phyloP scores from a whole-genome alignment of 371 early-diverging fungal species.

The Apophysomyces ossiformis region DNA sequence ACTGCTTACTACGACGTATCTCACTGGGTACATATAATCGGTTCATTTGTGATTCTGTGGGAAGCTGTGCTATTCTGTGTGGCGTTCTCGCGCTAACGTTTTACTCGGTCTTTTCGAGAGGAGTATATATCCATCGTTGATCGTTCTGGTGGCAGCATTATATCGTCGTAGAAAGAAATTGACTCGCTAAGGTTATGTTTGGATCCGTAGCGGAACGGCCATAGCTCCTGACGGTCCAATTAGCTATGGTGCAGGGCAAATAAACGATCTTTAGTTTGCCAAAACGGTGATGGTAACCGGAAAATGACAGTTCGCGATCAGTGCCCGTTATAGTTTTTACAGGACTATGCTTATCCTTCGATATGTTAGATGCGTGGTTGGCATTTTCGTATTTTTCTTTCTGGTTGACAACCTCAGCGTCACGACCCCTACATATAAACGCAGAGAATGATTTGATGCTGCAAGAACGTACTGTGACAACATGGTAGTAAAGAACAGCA shows the following conservation, averaged over 20 bases:
- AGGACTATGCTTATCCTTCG: slow-evolving; percentile 53
- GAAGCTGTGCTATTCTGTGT: slow-evolving; percentile 36
- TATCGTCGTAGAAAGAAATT: slow-evolving; percentile 44
- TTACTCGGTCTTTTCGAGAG: slow-evolving; percentile 33
- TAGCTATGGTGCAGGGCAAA: slow-evolving; percentile 59
- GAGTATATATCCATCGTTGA: slow-evolving; percentile 34
- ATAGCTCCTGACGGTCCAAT: slow-evolving; percentile 64
- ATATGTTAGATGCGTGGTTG: slow-evolving; percentile 25
- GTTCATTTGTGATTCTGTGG: slow-evolving; percentile 37
- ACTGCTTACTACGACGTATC: slow-evolving; percentile 39
- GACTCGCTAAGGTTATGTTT: slow-evolving; percentile 30
- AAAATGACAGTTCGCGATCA: background rate
- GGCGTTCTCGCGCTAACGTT: slow-evolving; percentile 38
- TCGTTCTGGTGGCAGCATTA: slow-evolving; percentile 37
- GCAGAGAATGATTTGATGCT: slow-evolving; percentile 45
- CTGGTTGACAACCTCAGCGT: slow-evolving; percentile 45
- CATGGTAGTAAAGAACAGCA: slow-evolving; percentile 34
- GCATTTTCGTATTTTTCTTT: slow-evolving; percentile 34
- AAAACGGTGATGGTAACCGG: slow-evolving; percentile 64
- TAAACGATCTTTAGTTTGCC: slow-evolving; percentile 40
- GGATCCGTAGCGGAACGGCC: slow-evolving; percentile 52
- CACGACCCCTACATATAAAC: slow-evolving; percentile 24
- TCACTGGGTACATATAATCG: slow-evolving; percentile 37
- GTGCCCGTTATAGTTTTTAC: background rate
- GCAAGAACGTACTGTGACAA: slow-evolving; percentile 47